Percentiles rank a stretch among this genome's conserved stretches.
Evolutionary conservation across 2,329 filamentous ascomycete genomes (phyloP).

Genomic region (Penicillium hordei): DNA sequence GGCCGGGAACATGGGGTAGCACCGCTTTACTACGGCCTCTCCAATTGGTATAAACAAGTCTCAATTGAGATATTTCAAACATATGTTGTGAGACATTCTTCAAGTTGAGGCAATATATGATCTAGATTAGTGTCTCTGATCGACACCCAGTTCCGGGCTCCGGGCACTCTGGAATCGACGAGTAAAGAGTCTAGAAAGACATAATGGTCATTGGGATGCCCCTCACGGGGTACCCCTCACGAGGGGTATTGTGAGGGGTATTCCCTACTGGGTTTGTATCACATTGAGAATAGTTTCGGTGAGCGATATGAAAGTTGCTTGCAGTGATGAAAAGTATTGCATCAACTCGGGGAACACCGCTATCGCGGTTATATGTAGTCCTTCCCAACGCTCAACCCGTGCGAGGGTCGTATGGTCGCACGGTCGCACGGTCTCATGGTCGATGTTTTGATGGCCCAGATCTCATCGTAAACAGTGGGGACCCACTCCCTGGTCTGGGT

Average conservation of each 20-base stretch:
- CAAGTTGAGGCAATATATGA: neutral
- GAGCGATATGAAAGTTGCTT: neutral
- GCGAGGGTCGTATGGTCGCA: neutral
- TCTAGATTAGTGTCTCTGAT: neutral
- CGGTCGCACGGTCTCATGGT: neutral
- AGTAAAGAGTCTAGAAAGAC: neutral
- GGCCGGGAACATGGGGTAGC: constrained; percentile 11
- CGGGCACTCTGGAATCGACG: neutral
- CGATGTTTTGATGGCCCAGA: neutral
- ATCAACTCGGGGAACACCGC: neutral
- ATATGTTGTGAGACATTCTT: neutral
- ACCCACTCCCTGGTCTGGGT: neutral
- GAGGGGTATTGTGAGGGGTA: neutral
- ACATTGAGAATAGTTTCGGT: neutral
- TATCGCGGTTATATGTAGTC: neutral
- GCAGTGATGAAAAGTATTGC: neutral
- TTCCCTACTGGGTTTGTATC: neutral
- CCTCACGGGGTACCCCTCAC: neutral
- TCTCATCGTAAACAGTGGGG: neutral
- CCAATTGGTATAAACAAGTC: neutral
- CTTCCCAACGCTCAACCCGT: neutral
- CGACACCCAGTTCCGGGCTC: neutral
- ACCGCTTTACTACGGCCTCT: neutral
- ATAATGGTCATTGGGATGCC: neutral
- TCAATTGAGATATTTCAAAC: neutral